A percentile compares a stretch with the other conserved stretches of the same genome.
phyloP scores from a whole-genome alignment of 129 eudicot genomes.

The Sambucus nigra region DNA sequence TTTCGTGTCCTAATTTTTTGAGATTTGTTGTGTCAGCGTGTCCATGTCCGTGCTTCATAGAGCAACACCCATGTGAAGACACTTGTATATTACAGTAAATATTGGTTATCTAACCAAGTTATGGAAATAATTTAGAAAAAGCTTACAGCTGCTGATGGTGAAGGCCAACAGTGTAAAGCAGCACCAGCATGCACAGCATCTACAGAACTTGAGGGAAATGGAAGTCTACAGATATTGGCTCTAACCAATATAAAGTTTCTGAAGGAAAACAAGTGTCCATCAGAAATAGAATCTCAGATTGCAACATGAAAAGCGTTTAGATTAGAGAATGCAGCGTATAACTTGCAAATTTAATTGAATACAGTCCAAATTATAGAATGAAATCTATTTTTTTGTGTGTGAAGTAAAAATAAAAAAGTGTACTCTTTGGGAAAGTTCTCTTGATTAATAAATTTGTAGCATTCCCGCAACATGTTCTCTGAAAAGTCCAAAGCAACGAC shows the following conservation, averaged over 20 bases:
- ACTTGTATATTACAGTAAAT: neutral
- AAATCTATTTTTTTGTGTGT: too few relatives aligned
- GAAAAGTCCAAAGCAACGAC: slow-evolving; percentile 87
- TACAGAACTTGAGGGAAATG: slow-evolving; percentile 64
- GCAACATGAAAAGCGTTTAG: neutral
- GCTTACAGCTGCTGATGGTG: slow-evolving; percentile 87
- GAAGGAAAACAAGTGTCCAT: slow-evolving; percentile 15
- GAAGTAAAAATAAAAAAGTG: neutral
- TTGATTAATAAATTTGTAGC: slow-evolving; percentile 59
- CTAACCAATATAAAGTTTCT: slow-evolving; percentile 73
- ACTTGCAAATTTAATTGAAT: neutral
- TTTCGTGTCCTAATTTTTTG: too few relatives aligned
- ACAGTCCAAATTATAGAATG: too few relatives aligned
- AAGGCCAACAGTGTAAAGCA: slow-evolving; percentile 98
- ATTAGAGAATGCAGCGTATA: neutral
- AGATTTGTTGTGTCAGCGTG: too few relatives aligned
- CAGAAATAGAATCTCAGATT: neutral
- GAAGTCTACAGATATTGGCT: slow-evolving; percentile 94
- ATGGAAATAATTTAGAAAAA: slow-evolving; percentile 3
- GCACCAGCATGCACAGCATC: slow-evolving; percentile 99
- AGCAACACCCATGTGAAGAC: too few relatives aligned
- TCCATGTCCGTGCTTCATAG: too few relatives aligned
- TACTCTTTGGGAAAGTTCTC: slow-evolving; percentile 85
- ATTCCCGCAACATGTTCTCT: slow-evolving; percentile 69
- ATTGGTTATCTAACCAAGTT: neutral